Base-by-base conservation (phyloP, 352 stramenopile species). In the Phytopythium kandeliae region DNA sequence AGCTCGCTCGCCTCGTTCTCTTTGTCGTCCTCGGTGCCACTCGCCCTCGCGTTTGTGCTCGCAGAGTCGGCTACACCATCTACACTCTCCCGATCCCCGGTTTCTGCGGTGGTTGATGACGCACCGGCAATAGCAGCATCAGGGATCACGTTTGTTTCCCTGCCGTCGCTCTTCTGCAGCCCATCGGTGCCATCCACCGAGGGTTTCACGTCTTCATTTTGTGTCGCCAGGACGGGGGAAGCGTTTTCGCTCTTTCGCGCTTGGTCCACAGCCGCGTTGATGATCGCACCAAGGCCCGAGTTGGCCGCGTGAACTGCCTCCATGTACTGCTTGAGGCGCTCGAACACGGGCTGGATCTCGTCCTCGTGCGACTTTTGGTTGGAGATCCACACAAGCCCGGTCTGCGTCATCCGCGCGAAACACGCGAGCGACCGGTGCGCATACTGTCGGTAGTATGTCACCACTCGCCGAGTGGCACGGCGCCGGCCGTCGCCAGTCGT, bases 351-450 rank as follows among this genome's bases (percentile, higher is more conserved):
- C 51, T 92, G 79, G 40, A 86, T 84, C 51, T 85, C 77, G 37
- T 74, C 65, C 30, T 74, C 78, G 48, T 85, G 62, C 19, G 84
- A 58, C 55, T 87, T 85, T 16, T 82, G 78, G 61, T 88, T 89
- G 35, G 78, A 90, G 50, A 90, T 86, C 82, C 82, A 92, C 47
- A 92, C 69, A 41, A 92, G 57, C 0, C 82, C 78, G 1, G 71
- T 86, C 44, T 89, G 77, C 24, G 82, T 92, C 54, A 92, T 71
- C 16, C 78, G 78, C 51, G 78, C 78, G 62, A 79, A 89, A 51
- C 78, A 89, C 42, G 74, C 57, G 15, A 85, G 48, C 22, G 70
- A 74, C 4, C 78, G 70, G 43, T 89, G 78, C 28, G 86, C 65
- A 50, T 85, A 89, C 50, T 89, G 78, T 2, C 71, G 73, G 34